phyloP scores from a whole-genome alignment of 1,284 basidiomycete species.

The Malassezia obtusa region DNA sequence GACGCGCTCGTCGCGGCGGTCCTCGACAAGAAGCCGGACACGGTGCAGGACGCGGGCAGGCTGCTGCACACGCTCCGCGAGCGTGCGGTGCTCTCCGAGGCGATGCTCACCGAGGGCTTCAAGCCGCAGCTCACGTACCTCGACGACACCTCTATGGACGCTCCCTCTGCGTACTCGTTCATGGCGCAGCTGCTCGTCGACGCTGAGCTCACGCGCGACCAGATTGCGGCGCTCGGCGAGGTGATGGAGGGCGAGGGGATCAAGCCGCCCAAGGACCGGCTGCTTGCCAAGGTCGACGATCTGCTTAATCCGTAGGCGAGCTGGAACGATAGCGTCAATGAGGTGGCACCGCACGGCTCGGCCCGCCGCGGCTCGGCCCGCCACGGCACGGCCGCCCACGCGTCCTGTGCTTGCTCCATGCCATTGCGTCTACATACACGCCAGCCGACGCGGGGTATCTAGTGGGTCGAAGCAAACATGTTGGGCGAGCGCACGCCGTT shows the following conservation, averaged over 20 bases:
- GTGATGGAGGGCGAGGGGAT: slow-evolving; percentile 43
- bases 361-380: background rate
- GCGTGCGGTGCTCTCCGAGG: slow-evolving; percentile 30
- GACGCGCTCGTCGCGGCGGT: slow-evolving; percentile 63
- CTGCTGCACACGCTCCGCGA: slow-evolving; percentile 38
- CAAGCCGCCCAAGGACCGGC: slow-evolving; percentile 41
- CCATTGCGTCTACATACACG: too few species aligned
- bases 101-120: slow-evolving; percentile 62
- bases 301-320: slow-evolving; percentile 1
- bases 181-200: slow-evolving; percentile 54
- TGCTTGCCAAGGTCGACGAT: slow-evolving; percentile 42
- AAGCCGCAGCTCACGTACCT: slow-evolving; percentile 61
- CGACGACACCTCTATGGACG: slow-evolving; percentile 78
- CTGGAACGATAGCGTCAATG: background rate
- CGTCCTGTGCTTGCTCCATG: background rate
- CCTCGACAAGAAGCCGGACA: slow-evolving; percentile 71
- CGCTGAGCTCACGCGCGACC: slow-evolving; percentile 27
- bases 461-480: background rate
- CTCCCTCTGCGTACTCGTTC: slow-evolving; percentile 69
- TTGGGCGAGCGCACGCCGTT: slow-evolving; percentile 1
- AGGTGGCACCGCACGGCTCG: background rate
- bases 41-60: slow-evolving; percentile 55
- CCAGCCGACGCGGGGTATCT: background rate
- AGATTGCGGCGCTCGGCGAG: slow-evolving; percentile 38
- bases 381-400: background rate